These are phyloP conservation scores for Hyphopichia burtonii DNA, from an alignment of 1,139 yeast species.

Conservation along the genomic window DNA sequence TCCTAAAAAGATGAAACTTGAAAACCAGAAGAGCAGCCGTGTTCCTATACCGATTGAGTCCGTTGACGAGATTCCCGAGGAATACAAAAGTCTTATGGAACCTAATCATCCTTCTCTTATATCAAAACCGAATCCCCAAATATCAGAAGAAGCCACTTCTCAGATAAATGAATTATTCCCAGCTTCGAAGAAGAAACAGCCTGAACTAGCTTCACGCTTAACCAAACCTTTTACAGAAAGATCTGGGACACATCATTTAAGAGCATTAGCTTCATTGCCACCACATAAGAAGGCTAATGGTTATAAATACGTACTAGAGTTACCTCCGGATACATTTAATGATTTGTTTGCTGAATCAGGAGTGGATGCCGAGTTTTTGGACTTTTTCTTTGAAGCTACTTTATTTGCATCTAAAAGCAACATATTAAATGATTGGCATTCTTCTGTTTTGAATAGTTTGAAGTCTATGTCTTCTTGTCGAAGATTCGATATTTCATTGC, in stretches of 20 bases:
- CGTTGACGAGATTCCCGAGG: conserved; percentile 48
- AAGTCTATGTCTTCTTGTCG: conserved; percentile 20
- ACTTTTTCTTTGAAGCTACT: conserved; percentile 51
- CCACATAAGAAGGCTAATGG: conserved; percentile 28
- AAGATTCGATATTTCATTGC: conserved; percentile 24
- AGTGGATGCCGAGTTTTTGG: conserved; percentile 56
- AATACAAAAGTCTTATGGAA: conserved; percentile 17
- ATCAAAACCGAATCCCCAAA: not conserved
- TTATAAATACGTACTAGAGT: conserved; percentile 38
- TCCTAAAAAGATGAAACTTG: conserved; percentile 13
- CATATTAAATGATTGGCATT: conserved; percentile 15
- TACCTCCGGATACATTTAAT: conserved; percentile 27
- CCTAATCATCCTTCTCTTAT: not conserved
- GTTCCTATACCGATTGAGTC: conserved; percentile 38
- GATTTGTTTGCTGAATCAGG: conserved; percentile 45
- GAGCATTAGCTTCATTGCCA: conserved; percentile 26
- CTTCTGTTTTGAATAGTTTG: conserved; percentile 15
- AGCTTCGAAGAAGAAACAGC: not conserved
- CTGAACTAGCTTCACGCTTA: not conserved
- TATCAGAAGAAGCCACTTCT: conserved; percentile 5
- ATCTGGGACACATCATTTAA: conserved; percentile 33
- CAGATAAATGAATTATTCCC: conserved; percentile 16
- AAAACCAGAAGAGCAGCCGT: conserved; percentile 8
- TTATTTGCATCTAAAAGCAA: conserved; percentile 16
- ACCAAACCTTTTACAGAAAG: conserved; percentile 16